Evolutionary conservation across 176 grass and related monocot species (phyloP).

Genomic region (Puccinellia tenuiflora): DNA sequence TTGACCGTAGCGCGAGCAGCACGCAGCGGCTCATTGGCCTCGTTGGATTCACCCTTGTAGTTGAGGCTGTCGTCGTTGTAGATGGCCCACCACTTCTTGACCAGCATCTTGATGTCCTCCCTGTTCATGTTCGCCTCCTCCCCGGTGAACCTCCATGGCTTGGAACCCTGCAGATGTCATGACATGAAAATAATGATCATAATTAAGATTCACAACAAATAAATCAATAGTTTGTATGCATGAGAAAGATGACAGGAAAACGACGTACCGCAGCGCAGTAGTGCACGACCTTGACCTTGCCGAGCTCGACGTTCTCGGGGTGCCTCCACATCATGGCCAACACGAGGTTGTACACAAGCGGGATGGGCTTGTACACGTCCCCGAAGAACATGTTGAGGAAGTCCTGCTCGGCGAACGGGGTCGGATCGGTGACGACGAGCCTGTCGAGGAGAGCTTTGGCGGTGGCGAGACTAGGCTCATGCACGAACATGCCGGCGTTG

Average conservation of each 20-base stretch:
- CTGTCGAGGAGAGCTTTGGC: not conserved
- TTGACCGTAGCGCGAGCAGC: slow-evolving; percentile 26
- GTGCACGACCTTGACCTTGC: slow-evolving; percentile 79
- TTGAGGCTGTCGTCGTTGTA: slow-evolving; percentile 55
- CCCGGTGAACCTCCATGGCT: slow-evolving; percentile 76
- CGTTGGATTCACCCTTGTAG: slow-evolving; percentile 20
- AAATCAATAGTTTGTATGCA: not conserved
- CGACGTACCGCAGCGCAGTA: slow-evolving; percentile 70
- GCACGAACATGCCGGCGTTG: not conserved
- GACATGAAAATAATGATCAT: not conserved
- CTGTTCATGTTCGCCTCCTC: slow-evolving; percentile 78
- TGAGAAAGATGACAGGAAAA: not conserved
- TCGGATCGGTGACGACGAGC: slow-evolving; percentile 27
- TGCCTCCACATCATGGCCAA: slow-evolving; percentile 86
- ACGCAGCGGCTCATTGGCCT: slow-evolving; percentile 4
- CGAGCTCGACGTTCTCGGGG: slow-evolving; percentile 56
- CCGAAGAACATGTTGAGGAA: slow-evolving; percentile 56
- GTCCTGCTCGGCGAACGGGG: slow-evolving; percentile 19
- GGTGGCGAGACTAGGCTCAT: not conserved
- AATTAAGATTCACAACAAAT: not conserved
- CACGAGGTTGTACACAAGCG: slow-evolving; percentile 60
- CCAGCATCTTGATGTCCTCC: slow-evolving; percentile 57
- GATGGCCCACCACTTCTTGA: slow-evolving; percentile 55
- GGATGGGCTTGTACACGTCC: slow-evolving; percentile 52
- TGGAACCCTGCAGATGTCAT: slow-evolving; percentile 42